A percentile compares a stretch with the other conserved stretches of the same genome.
phyloP scores from a whole-genome alignment of 306 rosid species.

The Lathyrus oleraceus region DNA sequence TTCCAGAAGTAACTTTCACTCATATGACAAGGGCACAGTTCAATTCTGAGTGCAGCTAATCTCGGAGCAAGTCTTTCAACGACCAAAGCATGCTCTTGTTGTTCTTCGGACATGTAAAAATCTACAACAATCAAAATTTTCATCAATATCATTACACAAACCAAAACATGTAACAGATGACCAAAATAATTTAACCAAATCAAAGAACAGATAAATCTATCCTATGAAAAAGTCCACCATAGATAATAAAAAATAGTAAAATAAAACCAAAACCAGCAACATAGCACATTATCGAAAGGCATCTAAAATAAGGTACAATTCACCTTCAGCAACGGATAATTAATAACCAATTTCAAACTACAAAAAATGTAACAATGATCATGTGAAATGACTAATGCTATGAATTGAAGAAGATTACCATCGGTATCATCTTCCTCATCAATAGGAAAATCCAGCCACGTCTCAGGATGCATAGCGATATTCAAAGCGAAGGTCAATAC shows the following conservation, averaged over 20 bases:
- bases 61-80: slow-evolving; percentile 83
- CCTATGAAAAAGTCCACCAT: not conserved
- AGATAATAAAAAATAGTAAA: not conserved
- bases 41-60: slow-evolving; percentile 91
- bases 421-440: slow-evolving; percentile 85
- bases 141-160: not conserved
- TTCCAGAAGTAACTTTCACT: slow-evolving; percentile 94
- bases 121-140: slow-evolving; percentile 46
- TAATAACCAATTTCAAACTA: slow-evolving; percentile 3
- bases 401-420: slow-evolving; percentile 45
- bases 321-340: not conserved
- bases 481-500: slow-evolving; percentile 78
- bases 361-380: not conserved
- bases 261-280: not conserved
- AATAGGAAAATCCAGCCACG: slow-evolving; percentile 95
- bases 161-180: not conserved
- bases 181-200: not conserved
- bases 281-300: not conserved
- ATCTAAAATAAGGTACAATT: not conserved
- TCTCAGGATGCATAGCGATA: slow-evolving; percentile 98
- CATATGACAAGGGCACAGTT: slow-evolving; percentile 96
- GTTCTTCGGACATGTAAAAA: slow-evolving; percentile 82
- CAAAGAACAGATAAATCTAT: not conserved
- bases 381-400: not conserved
- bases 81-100: slow-evolving; percentile 65